phyloP scores from a whole-genome alignment of 352 stramenopile species.

The Globisporangium megalacanthum region DNA sequence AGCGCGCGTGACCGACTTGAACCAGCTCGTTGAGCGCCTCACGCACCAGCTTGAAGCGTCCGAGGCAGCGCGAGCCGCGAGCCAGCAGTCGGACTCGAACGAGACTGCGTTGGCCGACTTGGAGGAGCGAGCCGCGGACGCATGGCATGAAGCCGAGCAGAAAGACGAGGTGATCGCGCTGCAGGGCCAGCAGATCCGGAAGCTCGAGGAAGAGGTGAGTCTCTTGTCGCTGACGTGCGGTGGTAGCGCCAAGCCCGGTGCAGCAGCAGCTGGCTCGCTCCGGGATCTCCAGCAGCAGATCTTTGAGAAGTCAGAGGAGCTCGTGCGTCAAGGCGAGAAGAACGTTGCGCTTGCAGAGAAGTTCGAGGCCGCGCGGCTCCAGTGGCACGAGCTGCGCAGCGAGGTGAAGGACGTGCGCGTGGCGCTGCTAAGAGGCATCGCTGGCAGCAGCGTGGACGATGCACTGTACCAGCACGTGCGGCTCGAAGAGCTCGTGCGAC shows the following conservation, averaged over 20 bases:
- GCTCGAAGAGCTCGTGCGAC: slow-evolving; percentile 60
- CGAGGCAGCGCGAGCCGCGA: background rate
- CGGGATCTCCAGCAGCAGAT: slow-evolving; percentile 64
- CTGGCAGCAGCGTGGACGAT: slow-evolving; percentile 42
- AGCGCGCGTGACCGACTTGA: slow-evolving; percentile 23
- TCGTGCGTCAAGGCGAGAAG: slow-evolving; percentile 72
- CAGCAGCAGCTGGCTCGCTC: slow-evolving; percentile 23
- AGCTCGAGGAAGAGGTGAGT: slow-evolving; percentile 48
- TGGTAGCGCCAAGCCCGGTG: slow-evolving; percentile 11
- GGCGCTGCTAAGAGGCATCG: slow-evolving; percentile 50
- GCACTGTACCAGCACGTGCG: slow-evolving; percentile 65
- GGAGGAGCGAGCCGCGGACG: background rate
- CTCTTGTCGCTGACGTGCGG: slow-evolving; percentile 29
- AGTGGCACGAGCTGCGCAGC: slow-evolving; percentile 38
- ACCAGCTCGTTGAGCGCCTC: slow-evolving; percentile 19
- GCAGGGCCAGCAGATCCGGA: slow-evolving; percentile 29
- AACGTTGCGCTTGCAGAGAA: slow-evolving; percentile 38
- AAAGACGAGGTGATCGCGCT: slow-evolving; percentile 24
- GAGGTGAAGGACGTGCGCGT: slow-evolving; percentile 48
- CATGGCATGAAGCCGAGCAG: slow-evolving; percentile 18
- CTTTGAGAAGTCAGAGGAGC: slow-evolving; percentile 65
- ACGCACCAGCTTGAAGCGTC: slow-evolving; percentile 3
- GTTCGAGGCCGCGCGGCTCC: slow-evolving; percentile 35
- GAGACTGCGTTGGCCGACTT: background rate
- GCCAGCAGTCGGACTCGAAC: background rate